Evolutionary conservation across 202 grass and related monocot genomes (phyloP).

Genomic region (Zizania palustris): DNA sequence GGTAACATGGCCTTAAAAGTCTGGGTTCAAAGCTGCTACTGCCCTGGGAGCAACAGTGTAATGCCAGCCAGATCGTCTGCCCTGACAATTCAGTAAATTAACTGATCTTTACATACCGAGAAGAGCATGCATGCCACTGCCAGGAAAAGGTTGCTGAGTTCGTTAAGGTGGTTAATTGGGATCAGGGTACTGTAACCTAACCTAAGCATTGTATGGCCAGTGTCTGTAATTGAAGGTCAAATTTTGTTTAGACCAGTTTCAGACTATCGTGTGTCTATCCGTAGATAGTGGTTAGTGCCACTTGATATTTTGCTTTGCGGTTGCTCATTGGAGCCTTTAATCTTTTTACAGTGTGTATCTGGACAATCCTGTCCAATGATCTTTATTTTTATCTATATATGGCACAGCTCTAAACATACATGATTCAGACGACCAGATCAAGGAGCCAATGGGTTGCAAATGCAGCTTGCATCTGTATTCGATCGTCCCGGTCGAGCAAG

Average conservation of each 20-base stretch:
- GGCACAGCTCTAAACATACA: background rate
- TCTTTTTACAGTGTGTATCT: background rate
- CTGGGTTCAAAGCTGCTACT: background rate
- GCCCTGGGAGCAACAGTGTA: background rate
- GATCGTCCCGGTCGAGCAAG: background rate
- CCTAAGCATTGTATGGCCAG: too few relatives aligned
- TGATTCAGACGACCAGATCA: conserved; percentile 16
- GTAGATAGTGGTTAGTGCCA: too few relatives aligned
- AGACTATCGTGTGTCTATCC: too few relatives aligned
- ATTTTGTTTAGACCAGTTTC: too few relatives aligned
- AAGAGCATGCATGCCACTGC: background rate
- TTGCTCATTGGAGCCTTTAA: too few relatives aligned
- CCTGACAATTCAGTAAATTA: background rate
- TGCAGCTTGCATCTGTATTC: background rate
- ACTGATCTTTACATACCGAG: background rate
- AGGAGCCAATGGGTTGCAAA: background rate
- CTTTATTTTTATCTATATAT: background rate
- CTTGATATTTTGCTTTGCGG: too few relatives aligned
- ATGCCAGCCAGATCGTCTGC: background rate
- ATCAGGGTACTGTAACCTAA: too few relatives aligned
- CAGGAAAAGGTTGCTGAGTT: too few relatives aligned
- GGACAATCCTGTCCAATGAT: background rate
- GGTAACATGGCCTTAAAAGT: background rate
- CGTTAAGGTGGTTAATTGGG: background rate
- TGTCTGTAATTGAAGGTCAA: too few relatives aligned